A percentile compares a stretch with the other conserved stretches of the same genome.
These are phyloP conservation scores for Linnemannia schmuckeri DNA, from an alignment of 192 early-diverging fungal genomes.

Conservation along the genomic window DNA sequence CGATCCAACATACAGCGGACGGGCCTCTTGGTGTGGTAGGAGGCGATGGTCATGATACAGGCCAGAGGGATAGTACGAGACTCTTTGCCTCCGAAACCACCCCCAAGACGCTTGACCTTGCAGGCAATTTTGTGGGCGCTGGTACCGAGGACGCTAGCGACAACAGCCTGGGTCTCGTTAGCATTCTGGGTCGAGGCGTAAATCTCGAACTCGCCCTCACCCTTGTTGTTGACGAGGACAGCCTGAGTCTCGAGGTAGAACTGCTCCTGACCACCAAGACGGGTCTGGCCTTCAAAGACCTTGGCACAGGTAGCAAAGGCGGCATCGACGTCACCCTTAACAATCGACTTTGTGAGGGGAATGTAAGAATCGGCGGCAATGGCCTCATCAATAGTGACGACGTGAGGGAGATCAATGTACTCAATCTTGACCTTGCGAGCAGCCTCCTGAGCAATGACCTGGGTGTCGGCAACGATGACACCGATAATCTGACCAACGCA, in stretches of 20 bases:
- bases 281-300: conserved; percentile 68
- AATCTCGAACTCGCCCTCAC: conserved; percentile 87
- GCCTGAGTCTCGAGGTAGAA: conserved; percentile 90
- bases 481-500: conserved; percentile 84
- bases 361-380: conserved; percentile 76
- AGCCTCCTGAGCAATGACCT: conserved; percentile 76
- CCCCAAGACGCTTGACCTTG: conserved; percentile 88
- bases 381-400: conserved; percentile 87
- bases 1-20: conserved; percentile 85
- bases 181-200: conserved; percentile 85
- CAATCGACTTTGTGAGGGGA: conserved; percentile 62
- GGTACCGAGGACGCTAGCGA: conserved; percentile 81
- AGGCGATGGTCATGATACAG: conserved; percentile 76
- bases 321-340: conserved; percentile 74
- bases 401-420: conserved; percentile 78
- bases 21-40: conserved; percentile 72
- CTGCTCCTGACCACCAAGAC: conserved; percentile 80
- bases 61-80: conserved; percentile 75
- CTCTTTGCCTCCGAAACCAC: conserved; percentile 90
- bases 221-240: conserved; percentile 76
- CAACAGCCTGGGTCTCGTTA: conserved; percentile 76
- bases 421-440: conserved; percentile 76
- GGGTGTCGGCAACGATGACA: conserved; percentile 80
- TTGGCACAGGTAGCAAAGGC: conserved; percentile 63
- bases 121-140: conserved; percentile 76